Base-by-base conservation (phyloP, 2,329 filamentous ascomycete species). In the Aureobasidium sp. region DNA sequence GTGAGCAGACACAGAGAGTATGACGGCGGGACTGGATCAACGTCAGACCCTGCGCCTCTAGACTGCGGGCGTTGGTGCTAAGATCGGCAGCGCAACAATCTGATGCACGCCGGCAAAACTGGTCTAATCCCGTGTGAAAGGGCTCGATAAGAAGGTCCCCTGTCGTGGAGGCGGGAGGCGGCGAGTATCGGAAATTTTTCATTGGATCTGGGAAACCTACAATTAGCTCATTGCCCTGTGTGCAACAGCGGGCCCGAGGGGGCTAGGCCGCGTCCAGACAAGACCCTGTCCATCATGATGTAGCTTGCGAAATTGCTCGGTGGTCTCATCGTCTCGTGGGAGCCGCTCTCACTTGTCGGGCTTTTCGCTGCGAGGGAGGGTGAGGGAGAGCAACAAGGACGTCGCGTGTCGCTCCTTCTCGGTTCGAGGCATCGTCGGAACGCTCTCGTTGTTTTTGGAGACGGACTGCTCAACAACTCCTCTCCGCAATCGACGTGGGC, bases 1-100 rank as follows among this genome's bases (percentile, higher is more conserved):
- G 35, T 35, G 33, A 58, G 21, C 35, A 37, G 33, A 50, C 31
- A 31, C 51, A 19, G 31, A 45, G 23, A 25, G 51, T 42, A 51
- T 53, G 54, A 60, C 47, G 50, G 21, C n/a, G 42, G 45, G 46
- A 37, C 45, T 50, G 46, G 46, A 59, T 60, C 62, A 59, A 62
- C 62, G 60, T 55, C 45, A 57, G 62, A 64, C 62, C 62, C 62
- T 64, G 62, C 37, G 50, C 57, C 60, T 51, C 33, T 31, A 43
- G 50, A 60, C 23, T 29, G 27, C 27, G 19, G 25, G 25, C 35
- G 25, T 35, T 29, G 19, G 21, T 19, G 37, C 57, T 60, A 60
- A 60, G 57, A 45, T 60, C 35, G 46, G 38, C 57, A 59, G 17
- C 46, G 25, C 53, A 40, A 58, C 33, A 31, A 43, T 31, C 25